Percentiles rank a stretch among this genome's conserved stretches.
Conservation (phyloP, 148 eudicot species). For the Rhododendron ferrugineum region DNA sequence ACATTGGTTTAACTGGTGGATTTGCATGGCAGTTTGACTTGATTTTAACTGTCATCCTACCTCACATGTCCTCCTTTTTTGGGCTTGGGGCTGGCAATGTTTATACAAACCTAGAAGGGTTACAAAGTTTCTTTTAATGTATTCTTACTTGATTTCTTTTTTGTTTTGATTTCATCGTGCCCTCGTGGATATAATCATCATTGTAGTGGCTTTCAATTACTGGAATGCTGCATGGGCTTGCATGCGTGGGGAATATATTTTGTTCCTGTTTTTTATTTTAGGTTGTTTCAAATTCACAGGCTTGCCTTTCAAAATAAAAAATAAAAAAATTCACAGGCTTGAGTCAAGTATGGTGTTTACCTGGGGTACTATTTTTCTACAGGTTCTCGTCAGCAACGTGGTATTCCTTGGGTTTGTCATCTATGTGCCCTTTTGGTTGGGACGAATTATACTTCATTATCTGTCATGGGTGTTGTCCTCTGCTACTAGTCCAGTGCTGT, state of each 20-base stretch:
- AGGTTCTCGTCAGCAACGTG: slow-evolving; percentile 97
- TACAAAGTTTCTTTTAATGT: background rate
- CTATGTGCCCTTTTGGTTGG: slow-evolving; percentile 80
- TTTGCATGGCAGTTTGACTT: background rate
- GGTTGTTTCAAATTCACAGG: background rate
- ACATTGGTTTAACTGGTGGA: background rate
- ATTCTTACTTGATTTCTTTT: background rate
- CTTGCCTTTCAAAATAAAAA: background rate
- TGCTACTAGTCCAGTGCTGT: slow-evolving; percentile 60
- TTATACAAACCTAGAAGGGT: background rate
- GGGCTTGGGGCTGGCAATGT: background rate
- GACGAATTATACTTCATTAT: slow-evolving; percentile 73
- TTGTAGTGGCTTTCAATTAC: background rate
- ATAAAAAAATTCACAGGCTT: no score
- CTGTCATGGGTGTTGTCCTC: slow-evolving; percentile 68
- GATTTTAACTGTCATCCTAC: background rate
- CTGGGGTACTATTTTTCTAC: slow-evolving; percentile 27
- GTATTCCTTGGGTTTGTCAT: slow-evolving; percentile 88
- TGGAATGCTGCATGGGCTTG: background rate
- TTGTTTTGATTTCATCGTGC: background rate
- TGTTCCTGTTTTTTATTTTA: background rate
- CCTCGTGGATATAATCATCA: background rate
- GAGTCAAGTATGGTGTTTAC: background rate
- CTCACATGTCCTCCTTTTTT: background rate
- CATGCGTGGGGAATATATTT: background rate